phyloP scores from a whole-genome alignment of 768 basidiomycete species.

The Obba rivulosa region DNA sequence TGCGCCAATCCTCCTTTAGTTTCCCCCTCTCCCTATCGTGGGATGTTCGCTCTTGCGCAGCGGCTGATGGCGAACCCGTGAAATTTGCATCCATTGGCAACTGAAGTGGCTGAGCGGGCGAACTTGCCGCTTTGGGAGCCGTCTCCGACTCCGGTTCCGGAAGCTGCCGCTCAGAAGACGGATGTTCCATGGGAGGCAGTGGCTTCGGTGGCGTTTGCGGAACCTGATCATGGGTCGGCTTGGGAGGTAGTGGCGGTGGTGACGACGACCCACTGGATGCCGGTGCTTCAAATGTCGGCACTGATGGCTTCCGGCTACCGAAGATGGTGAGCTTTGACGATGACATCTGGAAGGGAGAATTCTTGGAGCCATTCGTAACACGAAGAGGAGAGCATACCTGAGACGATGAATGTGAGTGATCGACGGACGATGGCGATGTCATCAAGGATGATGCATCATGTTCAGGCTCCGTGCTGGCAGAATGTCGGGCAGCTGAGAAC shows the following conservation, averaged over 20 bases:
- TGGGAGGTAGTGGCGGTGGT: slow-evolving; percentile 28
- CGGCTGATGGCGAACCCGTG: background rate
- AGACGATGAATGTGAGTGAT: too few species aligned
- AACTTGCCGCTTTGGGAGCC: slow-evolving; percentile 38
- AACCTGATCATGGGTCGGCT: slow-evolving; percentile 5
- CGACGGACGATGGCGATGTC: too few species aligned
- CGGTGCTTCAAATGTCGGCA: background rate
- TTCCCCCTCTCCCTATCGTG: slow-evolving; percentile 27
- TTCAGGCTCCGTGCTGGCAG: slow-evolving; percentile 8
- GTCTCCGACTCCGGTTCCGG: slow-evolving; percentile 20
- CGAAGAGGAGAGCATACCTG: slow-evolving; percentile 29
- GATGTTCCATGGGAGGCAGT: background rate
- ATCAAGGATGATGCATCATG: too few species aligned
- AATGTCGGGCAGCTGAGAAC: slow-evolving; percentile 12
- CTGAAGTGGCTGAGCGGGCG: background rate
- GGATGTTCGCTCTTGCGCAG: slow-evolving; percentile 1
- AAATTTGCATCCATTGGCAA: too few species aligned
- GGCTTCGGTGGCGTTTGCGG: too few species aligned
- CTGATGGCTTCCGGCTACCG: slow-evolving; percentile 26
- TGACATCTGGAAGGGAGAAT: slow-evolving; percentile 15
- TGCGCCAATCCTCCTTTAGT: slow-evolving; percentile 69
- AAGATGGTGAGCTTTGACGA: slow-evolving; percentile 36
- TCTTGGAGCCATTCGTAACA: slow-evolving; percentile 16
- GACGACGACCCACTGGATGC: slow-evolving; percentile 15
- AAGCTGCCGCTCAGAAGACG: slow-evolving; percentile 21